These are phyloP conservation scores for Hordeum pubiflorum DNA, from an alignment of 202 grass and related monocot species.

Conservation along the genomic window DNA sequence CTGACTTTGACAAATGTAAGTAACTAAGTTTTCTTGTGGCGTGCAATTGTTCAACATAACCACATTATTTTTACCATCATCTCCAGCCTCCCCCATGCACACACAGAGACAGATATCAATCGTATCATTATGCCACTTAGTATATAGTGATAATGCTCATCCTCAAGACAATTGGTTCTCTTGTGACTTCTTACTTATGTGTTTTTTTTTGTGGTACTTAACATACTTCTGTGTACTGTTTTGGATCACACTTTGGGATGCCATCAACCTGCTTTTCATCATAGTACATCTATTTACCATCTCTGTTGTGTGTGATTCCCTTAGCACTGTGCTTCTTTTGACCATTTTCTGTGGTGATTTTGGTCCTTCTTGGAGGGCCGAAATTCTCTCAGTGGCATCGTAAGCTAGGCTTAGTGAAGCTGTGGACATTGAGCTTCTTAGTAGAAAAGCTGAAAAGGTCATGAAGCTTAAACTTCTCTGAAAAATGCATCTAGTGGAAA, in stretches of 20 bases:
- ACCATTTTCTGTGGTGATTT: background rate
- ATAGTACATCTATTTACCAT: background rate
- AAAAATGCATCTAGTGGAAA: background rate
- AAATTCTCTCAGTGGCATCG: background rate
- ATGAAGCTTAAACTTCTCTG: background rate
- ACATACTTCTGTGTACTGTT: background rate
- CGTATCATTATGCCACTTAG: background rate
- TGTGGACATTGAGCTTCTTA: background rate
- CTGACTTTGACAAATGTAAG: constrained; percentile 90
- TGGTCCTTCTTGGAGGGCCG: background rate
- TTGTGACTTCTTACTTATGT: background rate
- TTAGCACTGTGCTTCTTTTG: background rate
- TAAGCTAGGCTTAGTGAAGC: background rate
- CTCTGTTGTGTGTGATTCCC: background rate
- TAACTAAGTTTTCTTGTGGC: background rate
- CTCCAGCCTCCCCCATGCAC: background rate
- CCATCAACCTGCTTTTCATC: background rate
- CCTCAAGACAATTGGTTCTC: background rate
- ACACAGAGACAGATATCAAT: background rate
- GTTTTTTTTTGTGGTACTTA: background rate
- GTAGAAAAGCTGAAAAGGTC: background rate
- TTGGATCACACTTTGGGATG: background rate
- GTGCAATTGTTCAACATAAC: background rate
- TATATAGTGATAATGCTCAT: background rate
- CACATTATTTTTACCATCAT: background rate